Conservation (phyloP, 805 yeast species). For the Yarrowia alimentaria region DNA sequence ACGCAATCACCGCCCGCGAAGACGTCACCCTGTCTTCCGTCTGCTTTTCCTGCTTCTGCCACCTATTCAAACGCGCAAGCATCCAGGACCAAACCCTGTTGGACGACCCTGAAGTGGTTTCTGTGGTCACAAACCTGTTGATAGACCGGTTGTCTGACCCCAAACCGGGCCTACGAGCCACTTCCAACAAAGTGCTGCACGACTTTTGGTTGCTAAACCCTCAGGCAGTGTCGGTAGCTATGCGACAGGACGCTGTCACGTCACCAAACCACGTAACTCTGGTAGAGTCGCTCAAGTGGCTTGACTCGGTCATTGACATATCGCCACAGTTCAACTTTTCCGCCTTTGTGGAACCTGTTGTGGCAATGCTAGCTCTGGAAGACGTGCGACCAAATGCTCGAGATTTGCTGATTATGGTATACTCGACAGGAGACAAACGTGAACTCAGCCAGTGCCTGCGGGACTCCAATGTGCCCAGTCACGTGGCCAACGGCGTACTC, state of each 20-base stretch:
- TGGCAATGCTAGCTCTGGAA: no score
- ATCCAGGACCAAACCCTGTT: conserved; percentile 43
- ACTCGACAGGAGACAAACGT: background rate
- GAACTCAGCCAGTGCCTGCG: conserved; percentile 8
- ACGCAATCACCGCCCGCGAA: conserved; percentile 30
- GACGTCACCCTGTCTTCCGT: conserved; percentile 31
- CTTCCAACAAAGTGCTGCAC: conserved; percentile 38
- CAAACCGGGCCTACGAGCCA: conserved; percentile 34
- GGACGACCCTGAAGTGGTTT: conserved; percentile 37
- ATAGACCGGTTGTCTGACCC: conserved; percentile 39
- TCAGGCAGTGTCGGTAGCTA: conserved; percentile 35
- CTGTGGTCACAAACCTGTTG: conserved; percentile 35
- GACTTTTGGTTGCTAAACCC: conserved; percentile 41
- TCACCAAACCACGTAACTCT: conserved; percentile 37
- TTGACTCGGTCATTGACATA: conserved; percentile 35
- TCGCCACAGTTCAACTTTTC: conserved; percentile 36
- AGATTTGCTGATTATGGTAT: conserved; percentile 5
- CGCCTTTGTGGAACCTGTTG: conserved; percentile 39
- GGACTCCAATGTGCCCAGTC: no score
- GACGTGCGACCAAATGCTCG: no score
- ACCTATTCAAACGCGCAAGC: conserved; percentile 46
- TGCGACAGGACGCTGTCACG: conserved; percentile 39
- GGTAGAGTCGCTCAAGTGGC: conserved; percentile 29
- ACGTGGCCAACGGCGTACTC: no score
- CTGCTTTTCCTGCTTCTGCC: conserved; percentile 47